Base-by-base conservation (phyloP, 257 asterid species). In the Primulina tabacum region DNA sequence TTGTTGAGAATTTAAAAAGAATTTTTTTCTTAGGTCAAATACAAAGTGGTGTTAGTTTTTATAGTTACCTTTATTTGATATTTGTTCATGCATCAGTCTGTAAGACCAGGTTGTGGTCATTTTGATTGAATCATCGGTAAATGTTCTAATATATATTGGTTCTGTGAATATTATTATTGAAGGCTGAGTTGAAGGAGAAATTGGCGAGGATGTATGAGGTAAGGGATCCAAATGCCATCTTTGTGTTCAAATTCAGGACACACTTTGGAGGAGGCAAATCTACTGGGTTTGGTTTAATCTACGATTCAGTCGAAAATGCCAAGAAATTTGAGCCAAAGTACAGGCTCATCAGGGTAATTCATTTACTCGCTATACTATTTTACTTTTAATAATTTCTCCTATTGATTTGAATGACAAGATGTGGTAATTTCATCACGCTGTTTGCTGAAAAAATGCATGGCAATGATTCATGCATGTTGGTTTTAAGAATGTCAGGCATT, bases 201-300 rank as follows among this genome's bases (percentile, higher is more conserved):
- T 77, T 92, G 78, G 66, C 90, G 2, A 80, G 89, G 71, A 80
- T 92, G 87, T 90, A 92, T 40, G 98, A 92, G 63, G 98, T 88
- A 34, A 89, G 75, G 65, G 98, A 92, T 26, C 75, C 88, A 11
- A 92, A 92, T 78, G 75, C 96, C 65, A 92, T 89, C 71, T 92
- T 89, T 33, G 96, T 92, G 47, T 92, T 92, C 81, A 92, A 92
- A 87, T 92, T 89, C 85, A 81, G 98, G 81, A 89, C 98, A 29
- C 98, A 92, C 80, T 92, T 92, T 75, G 98, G 98, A 77, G 98
- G 98, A 38, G 98, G 98, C 74, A 92, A 92, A 77, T 92, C 98
- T 20, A 92, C 98, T 6, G 97, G 97, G 7, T 89, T 92, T 72
- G 97, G 97, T 18, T 77, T 92, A 89, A 92, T 92, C 63, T 89